Conservation (phyloP, 108 stramenopile species). For the Discostella pseudostelligera region DNA sequence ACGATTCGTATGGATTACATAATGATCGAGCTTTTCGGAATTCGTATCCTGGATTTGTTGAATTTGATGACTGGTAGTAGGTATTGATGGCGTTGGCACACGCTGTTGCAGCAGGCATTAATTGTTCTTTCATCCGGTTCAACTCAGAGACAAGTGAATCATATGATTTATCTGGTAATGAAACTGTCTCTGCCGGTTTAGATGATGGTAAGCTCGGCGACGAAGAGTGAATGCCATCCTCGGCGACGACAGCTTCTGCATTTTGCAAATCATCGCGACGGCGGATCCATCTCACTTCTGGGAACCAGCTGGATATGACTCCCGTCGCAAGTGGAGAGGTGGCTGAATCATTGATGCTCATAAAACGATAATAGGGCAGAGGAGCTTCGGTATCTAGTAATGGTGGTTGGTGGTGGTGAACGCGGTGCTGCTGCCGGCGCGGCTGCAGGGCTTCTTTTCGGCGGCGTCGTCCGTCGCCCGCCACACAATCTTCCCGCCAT, state of each 20-base stretch:
- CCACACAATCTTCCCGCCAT: too few species aligned
- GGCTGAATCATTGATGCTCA: not conserved
- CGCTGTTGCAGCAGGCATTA: conserved; percentile 57
- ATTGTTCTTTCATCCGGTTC: conserved; percentile 51
- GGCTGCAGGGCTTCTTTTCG: too few species aligned
- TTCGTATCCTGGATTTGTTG: conserved; percentile 29
- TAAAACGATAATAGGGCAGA: too few species aligned
- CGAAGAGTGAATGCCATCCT: not conserved
- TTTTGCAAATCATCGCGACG: not conserved
- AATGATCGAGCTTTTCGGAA: conserved; percentile 60
- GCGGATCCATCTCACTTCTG: conserved; percentile 16
- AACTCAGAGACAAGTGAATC: conserved; percentile 5
- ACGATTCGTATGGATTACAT: conserved; percentile 73
- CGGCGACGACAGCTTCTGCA: too few species aligned
- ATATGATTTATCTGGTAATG: not conserved
- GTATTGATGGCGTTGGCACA: conserved; percentile 36
- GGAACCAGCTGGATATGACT: conserved; percentile 2
- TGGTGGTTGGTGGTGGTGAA: too few species aligned
- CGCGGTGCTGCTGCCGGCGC: too few species aligned
- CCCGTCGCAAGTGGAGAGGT: not conserved
- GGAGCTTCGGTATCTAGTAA: too few species aligned
- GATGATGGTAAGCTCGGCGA: conserved; percentile 1
- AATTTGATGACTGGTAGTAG: not conserved
- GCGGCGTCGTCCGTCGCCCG: too few species aligned
- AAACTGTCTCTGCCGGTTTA: not conserved